phyloP scores from a whole-genome alignment of 2,329 filamentous ascomycete species.

The Neonectria magnoliae region DNA sequence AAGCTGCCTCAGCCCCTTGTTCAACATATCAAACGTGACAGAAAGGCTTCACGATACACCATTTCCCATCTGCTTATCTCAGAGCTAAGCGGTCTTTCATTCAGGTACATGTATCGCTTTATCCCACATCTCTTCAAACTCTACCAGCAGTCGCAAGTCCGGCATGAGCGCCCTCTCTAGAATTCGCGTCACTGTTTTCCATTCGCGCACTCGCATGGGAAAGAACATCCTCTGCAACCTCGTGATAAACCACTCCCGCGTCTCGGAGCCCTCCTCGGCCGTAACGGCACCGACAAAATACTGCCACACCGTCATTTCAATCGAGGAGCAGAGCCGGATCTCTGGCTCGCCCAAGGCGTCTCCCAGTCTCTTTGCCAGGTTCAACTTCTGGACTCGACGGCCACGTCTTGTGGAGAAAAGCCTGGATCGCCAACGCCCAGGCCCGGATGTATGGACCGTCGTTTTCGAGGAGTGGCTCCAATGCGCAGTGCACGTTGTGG shows the following conservation, averaged over 20 bases:
- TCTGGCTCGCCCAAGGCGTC: constrained; percentile 12
- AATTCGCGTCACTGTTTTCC: neutral
- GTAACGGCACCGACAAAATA: constrained; percentile 35
- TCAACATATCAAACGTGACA: no score
- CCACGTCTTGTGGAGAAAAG: constrained; percentile 31
- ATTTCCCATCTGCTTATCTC: neutral
- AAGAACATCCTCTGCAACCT: constrained; percentile 12
- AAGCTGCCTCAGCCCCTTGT: no score
- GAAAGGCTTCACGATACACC: neutral
- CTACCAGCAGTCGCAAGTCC: neutral
- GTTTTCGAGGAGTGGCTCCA: constrained; percentile 14
- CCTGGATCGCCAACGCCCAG: constrained; percentile 10
- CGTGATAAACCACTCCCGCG: constrained; percentile 10
- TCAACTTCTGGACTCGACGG: neutral
- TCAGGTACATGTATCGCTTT: neutral
- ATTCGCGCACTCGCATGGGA: neutral
- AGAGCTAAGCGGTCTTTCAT: neutral
- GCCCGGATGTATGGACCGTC: constrained; percentile 26
- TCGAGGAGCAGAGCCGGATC: constrained; percentile 30
- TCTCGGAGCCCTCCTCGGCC: neutral
- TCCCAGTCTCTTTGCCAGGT: constrained; percentile 19
- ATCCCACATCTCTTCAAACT: neutral
- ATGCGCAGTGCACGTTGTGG: constrained; percentile 15
- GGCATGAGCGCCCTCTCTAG: constrained; percentile 5
- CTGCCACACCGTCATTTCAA: constrained; percentile 33